Base-by-base conservation (phyloP, 169 alveolate genomes). In the Eimeria brunetti region DNA sequence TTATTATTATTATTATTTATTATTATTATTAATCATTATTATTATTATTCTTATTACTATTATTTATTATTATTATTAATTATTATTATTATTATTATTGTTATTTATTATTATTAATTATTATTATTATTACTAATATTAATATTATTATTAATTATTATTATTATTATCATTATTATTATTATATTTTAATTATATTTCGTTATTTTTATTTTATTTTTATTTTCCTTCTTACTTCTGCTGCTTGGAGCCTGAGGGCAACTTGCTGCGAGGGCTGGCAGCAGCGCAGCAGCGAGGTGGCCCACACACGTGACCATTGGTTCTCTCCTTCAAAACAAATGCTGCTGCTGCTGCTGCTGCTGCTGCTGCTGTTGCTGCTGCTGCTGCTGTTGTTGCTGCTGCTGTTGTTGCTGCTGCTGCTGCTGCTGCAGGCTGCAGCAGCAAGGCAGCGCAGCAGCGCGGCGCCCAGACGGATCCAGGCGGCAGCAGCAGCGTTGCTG, bases 401-500 rank as follows among this genome's bases (percentile, higher is more conserved):
- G 56, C 56, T 73, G 56, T 27, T 36, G 56, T 18, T 36, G 2
- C 46, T 41, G 51, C 69, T 51, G 69, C 71, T 80, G 71, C 71
- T 41, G 49, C 69, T 80, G 49, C 36, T 75, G 85, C 38, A 4
- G 58, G 78, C 91, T 18, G 78, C 58, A 33, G 91, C 44, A 11
- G 56, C 91, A 4, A 60, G 24, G 46, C 91, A 84, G 53, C 73
- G 67, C n/a, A 84, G 53, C 36, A 84, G 78, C 60, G 91, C 91
- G 33, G 91, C 91, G 24, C 91, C 91, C 56, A 84, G 76, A 30
- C 89, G 69, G n/a, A 46, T 80, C 89, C 89, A 49, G 49, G 89
- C 89, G 44, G 49, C 71, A 30, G 71, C 71, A 49, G 89, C 89
- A n/a, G 49, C 44, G 24, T 41, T 51, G 71, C 69, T 80, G 53